Base-by-base conservation (phyloP, 2,329 filamentous ascomycete genomes). In the Ascochyta clinopodiicola region DNA sequence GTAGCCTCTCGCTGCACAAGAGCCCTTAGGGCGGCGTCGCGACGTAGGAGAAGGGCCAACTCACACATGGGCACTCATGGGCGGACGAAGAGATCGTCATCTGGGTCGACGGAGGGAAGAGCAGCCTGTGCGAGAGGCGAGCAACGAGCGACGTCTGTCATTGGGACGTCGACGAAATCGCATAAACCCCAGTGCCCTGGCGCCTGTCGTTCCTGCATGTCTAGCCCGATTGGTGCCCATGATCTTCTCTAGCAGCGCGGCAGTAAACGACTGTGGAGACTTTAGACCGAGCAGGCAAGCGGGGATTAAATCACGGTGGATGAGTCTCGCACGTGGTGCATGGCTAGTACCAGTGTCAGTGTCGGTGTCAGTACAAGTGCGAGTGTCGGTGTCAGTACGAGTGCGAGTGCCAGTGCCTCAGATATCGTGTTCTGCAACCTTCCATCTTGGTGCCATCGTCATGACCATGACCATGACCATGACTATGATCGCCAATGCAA, bases 41-140 rank as follows among this genome's bases (percentile, higher is more conserved):
- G 21, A 42, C 43, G 36, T 40, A 49, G 36, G 27, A 43, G 51
- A 46, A 36, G 39, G 32, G 46, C 43, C 71, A 72, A 74, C 62
- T 76, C 74, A 74, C 73, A 76, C 75, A 66, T 70, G 71, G 71
- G 68, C 65, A 64, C 52, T 53, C 60, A 68, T 62, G 56, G 61
- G 58, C 56, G 58, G 65, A 63, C 61, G 56, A 62, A 49, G 56
- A 61, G 65, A 62, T 69, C 67, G 69, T 74, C 70, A 74, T 75
- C 52, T 52, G 55, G 56, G 48, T 53, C 42, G 56, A 50, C 54
- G 17, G 53, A 49, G 31, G 49, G 51, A 44, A 54, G 43, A 46
- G 19, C 52, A 51, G 52, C 46, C 52, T 47, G 60, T 36, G 44
- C 48, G 45, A 48, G 35, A 42, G 46, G 45, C 54, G 56, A 50